These are phyloP conservation scores for Exobasidium rhododendri DNA, from an alignment of 1,284 basidiomycete genomes.

Conservation along the genomic window DNA sequence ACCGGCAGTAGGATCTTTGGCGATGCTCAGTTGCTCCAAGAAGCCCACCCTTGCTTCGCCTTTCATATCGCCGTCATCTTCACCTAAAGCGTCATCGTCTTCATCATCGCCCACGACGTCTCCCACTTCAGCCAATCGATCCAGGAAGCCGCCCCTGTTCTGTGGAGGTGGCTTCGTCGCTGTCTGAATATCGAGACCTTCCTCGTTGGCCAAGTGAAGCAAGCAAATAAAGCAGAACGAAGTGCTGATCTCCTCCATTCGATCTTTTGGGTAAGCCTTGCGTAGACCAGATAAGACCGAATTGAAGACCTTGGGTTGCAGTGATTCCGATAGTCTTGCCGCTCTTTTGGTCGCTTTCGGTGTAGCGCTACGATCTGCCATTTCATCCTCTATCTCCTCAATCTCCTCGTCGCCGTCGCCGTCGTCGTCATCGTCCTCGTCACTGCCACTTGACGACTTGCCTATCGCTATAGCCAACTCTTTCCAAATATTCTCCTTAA, in stretches of 20 bases:
- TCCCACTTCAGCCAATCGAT: constrained; percentile 59
- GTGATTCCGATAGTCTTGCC: constrained; percentile 9
- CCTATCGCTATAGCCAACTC: constrained; percentile 61
- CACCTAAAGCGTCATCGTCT: constrained; percentile 56
- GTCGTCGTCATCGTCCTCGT: constrained; percentile 21
- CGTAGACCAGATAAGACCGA: constrained; percentile 79
- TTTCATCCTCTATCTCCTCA: constrained; percentile 5
- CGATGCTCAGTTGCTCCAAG: constrained; percentile 33
- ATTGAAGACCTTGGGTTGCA: constrained; percentile 61
- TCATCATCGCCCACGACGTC: constrained; percentile 47
- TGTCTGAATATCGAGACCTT: constrained; percentile 63
- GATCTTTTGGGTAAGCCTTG: constrained; percentile 79
- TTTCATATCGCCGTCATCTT: constrained; percentile 22
- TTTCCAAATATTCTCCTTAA: constrained; percentile 98
- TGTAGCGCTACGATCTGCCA: background rate
- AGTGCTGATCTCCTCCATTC: constrained; percentile 96
- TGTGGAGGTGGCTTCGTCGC: background rate
- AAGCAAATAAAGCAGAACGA: constrained; percentile 99
- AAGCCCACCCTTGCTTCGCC: constrained; percentile 33
- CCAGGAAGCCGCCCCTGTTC: constrained; percentile 31
- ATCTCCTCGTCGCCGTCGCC: background rate
- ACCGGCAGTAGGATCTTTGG: constrained; percentile 44
- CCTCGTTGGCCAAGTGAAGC: constrained; percentile 89
- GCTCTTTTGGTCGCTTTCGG: background rate
- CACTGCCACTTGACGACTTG: constrained; percentile 15